Conservation (phyloP, 164 flowering plant genomes). For the Cinnamomum chago region DNA sequence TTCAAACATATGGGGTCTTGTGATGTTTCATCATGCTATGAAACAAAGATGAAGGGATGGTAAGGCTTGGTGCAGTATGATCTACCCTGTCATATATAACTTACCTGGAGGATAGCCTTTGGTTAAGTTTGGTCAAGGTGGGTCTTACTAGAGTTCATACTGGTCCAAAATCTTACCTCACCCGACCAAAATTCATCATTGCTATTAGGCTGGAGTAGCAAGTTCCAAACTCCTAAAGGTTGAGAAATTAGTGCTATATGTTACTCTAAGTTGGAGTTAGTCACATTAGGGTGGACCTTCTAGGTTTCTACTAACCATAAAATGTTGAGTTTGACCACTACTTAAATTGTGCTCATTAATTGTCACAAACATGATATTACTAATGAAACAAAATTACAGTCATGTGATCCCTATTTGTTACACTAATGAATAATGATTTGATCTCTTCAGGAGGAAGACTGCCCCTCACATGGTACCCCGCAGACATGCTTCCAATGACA, state of each 20-base stretch:
- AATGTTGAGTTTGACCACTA: not conserved
- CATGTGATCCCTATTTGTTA: not conserved
- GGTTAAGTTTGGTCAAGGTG: too few species aligned
- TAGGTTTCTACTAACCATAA: not conserved
- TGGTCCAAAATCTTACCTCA: too few species aligned
- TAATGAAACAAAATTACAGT: not conserved
- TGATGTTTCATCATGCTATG: too few species aligned
- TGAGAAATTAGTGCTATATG: too few species aligned
- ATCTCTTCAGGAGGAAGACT: constrained; percentile 22
- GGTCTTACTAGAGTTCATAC: too few species aligned
- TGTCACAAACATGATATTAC: too few species aligned
- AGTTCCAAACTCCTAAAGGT: too few species aligned
- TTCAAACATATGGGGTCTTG: too few species aligned
- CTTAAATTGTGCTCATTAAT: too few species aligned
- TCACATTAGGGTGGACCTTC: not conserved
- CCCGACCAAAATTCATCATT: too few species aligned
- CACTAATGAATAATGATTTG: not conserved
- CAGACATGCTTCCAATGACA: constrained; percentile 32
- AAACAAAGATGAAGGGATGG: not conserved
- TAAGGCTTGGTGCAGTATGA: not conserved
- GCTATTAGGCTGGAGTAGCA: too few species aligned
- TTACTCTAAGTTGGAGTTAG: not conserved
- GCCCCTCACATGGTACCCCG: constrained; percentile 39
- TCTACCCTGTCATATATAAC: not conserved
- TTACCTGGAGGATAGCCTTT: not conserved